Percentiles rank a stretch among this genome's conserved stretches.
Conservation (phyloP, 192 early-diverging fungal genomes). For the Ramicandelaber brevisporus region DNA sequence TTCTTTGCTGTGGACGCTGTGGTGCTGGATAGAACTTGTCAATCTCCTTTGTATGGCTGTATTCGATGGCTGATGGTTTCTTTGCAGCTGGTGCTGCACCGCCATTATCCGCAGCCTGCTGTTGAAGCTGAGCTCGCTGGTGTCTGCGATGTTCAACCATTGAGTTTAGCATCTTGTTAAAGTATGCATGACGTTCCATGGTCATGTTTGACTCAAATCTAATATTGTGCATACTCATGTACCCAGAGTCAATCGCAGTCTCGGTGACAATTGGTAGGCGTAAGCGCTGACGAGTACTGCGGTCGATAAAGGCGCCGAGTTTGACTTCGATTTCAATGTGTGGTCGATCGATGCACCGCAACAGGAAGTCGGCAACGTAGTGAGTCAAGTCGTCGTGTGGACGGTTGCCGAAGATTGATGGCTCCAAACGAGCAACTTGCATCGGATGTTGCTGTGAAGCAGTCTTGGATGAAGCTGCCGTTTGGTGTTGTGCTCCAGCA, state of each 20-base stretch:
- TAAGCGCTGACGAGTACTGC: slow-evolving; percentile 25
- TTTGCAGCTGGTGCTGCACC: background rate
- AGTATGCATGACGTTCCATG: slow-evolving; percentile 54
- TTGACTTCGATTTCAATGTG: slow-evolving; percentile 69
- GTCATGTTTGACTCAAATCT: slow-evolving; percentile 77
- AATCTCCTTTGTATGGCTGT: slow-evolving; percentile 44
- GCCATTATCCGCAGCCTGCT: slow-evolving; percentile 4
- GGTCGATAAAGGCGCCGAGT: slow-evolving; percentile 53
- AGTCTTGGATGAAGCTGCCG: too few species aligned
- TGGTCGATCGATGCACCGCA: slow-evolving; percentile 18
- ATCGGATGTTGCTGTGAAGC: too few species aligned
- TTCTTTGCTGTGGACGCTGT: slow-evolving; percentile 10
- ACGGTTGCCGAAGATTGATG: slow-evolving; percentile 28
- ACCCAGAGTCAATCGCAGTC: slow-evolving; percentile 17
- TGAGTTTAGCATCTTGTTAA: slow-evolving; percentile 65
- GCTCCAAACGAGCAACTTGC: slow-evolving; percentile 26
- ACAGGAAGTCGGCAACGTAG: slow-evolving; percentile 35
- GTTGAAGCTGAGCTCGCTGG: slow-evolving; percentile 28
- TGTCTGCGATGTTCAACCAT: too few species aligned
- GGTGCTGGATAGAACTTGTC: slow-evolving; percentile 29
- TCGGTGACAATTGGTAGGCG: slow-evolving; percentile 32
- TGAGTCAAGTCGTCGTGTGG: slow-evolving; percentile 33
- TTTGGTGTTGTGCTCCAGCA: too few species aligned
- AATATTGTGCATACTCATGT: slow-evolving; percentile 3
- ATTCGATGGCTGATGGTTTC: slow-evolving; percentile 12